These are phyloP conservation scores for Penicillium chermesinum DNA, from an alignment of 495 filamentous ascomycete species.

Conservation along the genomic window DNA sequence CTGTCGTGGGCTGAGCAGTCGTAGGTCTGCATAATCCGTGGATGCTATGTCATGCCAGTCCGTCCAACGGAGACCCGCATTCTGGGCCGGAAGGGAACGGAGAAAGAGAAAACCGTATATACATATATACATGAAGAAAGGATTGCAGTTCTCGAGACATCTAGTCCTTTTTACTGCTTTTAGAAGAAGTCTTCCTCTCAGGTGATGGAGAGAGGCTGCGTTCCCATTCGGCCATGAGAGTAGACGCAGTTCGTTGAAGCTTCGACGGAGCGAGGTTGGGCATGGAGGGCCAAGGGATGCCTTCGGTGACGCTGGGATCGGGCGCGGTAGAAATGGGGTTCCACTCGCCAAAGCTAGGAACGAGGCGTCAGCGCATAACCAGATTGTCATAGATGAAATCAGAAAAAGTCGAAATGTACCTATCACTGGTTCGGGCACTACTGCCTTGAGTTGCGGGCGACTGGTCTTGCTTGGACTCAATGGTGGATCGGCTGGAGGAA, in stretches of 20 bases:
- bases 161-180: conserved; percentile 37
- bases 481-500: conserved; percentile 42
- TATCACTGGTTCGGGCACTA: conserved; percentile 48
- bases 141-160: background rate
- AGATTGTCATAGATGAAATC: conserved; percentile 32
- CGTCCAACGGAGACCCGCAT: conserved; percentile 20
- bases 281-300: conserved; percentile 63
- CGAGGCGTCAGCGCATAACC: conserved; percentile 29
- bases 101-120: background rate
- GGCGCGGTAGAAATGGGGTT: conserved; percentile 27
- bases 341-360: conserved; percentile 40
- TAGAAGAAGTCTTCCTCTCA: conserved; percentile 25
- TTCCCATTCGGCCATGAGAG: conserved; percentile 79
- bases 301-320: conserved; percentile 43
- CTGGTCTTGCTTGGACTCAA: conserved; percentile 40
- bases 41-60: conserved; percentile 23
- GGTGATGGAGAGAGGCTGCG: conserved; percentile 39
- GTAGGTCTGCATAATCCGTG: conserved; percentile 37
- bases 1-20: conserved; percentile 33
- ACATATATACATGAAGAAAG: conserved; percentile 17
- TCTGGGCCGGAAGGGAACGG: conserved; percentile 24
- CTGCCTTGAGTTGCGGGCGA: conserved; percentile 45
- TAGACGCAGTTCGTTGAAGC: conserved; percentile 62
- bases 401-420: conserved; percentile 42
- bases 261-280: conserved; percentile 61